Evolutionary conservation across 768 basidiomycete species (phyloP).

Genomic region (Tylopilus sp.): DNA sequence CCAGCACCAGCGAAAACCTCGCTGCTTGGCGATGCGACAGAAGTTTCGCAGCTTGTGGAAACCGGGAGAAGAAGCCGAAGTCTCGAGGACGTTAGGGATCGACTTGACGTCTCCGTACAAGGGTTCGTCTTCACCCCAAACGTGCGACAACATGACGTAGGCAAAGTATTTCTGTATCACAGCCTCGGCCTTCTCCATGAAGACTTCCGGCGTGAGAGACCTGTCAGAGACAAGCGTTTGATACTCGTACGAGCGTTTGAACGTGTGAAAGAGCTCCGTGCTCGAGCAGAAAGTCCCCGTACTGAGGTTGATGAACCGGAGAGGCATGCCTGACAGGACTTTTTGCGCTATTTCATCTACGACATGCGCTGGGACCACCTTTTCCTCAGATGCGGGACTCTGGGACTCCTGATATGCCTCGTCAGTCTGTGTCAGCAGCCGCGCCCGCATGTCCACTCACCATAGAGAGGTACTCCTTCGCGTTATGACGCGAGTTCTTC

Average conservation of each 20-base stretch:
- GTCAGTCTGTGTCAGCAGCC: neutral
- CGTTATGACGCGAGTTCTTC: neutral
- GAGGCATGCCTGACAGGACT: conserved; percentile 19
- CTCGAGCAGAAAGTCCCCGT: conserved; percentile 20
- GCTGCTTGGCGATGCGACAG: conserved; percentile 18
- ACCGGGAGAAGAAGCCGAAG: conserved; percentile 15
- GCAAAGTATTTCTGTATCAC: conserved; percentile 22
- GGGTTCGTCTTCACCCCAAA: conserved; percentile 27
- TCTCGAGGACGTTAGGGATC: conserved; percentile 16
- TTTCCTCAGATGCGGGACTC: conserved; percentile 5
- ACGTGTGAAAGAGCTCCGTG: conserved; percentile 14
- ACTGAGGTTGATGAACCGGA: conserved; percentile 18
- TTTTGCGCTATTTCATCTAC: conserved; percentile 20
- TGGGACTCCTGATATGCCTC: neutral
- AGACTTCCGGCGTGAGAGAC: conserved; percentile 2
- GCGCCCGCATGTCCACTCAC: neutral
- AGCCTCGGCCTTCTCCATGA: conserved; percentile 12
- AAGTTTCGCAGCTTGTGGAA: conserved; percentile 20
- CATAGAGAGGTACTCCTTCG: neutral
- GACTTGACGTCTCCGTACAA: conserved; percentile 18
- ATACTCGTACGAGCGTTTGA: conserved; percentile 14
- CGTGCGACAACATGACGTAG: conserved; percentile 27
- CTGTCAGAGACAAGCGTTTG: conserved; percentile 10
- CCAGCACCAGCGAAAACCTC: conserved; percentile 26
- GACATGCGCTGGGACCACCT: conserved; percentile 4